Conservation (phyloP, 108 stramenopile genomes). For the Fragilariopsis cylindrus region DNA sequence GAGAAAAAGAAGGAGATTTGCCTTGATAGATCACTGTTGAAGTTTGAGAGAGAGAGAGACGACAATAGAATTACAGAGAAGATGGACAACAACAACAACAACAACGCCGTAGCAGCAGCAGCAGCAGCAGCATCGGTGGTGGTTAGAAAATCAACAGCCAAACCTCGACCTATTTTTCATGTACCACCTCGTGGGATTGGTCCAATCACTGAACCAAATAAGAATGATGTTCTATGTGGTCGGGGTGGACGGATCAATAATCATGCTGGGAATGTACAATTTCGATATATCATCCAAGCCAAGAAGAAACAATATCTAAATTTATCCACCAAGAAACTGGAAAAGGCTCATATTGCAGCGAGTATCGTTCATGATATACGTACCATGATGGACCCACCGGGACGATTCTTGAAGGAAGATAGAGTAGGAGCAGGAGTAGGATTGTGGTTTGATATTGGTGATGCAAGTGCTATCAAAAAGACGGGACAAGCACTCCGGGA, state of each 20-base stretch:
- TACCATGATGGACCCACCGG: conserved; percentile 55
- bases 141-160: conserved; percentile 47
- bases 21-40: no score
- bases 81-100: background rate
- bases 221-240: conserved; percentile 51
- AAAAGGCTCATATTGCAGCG: conserved; percentile 80
- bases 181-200: conserved; percentile 56
- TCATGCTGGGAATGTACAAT: conserved; percentile 81
- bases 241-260: conserved; percentile 86
- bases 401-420: conserved; percentile 83
- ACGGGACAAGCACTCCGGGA: conserved; percentile 82
- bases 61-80: background rate
- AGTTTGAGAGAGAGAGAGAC: background rate
- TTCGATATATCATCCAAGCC: conserved; percentile 60
- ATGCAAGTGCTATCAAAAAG: conserved; percentile 81
- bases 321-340: conserved; percentile 69
- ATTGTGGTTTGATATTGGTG: conserved; percentile 84
- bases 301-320: conserved; percentile 71
- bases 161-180: conserved; percentile 42
- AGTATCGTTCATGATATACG: conserved; percentile 65
- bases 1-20: no score
- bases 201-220: conserved; percentile 44
- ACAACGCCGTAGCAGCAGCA: background rate
- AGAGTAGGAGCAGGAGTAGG: conserved; percentile 30
- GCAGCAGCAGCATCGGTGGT: no score